Evolutionary conservation across 306 rosid genomes (phyloP), one percentile per base, ranked within the genome.

Genomic region (Sicyos baderoa): DNA sequence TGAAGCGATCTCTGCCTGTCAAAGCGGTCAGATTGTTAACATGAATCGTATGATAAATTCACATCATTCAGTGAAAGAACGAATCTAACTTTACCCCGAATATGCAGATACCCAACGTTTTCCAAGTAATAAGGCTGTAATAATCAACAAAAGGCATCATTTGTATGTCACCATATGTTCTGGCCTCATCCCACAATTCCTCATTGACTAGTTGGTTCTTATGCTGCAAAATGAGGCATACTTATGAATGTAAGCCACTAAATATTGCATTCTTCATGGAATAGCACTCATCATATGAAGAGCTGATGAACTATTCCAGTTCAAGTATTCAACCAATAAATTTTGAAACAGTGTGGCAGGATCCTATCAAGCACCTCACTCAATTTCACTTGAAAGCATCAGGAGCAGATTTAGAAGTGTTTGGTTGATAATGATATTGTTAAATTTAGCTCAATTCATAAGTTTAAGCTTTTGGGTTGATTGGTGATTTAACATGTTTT

Each of bases 111-210:
- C 92, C 99, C 82, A 94, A 79, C 70, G 99, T 82, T 78, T 94
- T 94, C 99, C 99, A 94, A 23, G 97, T 90, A 80, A 94, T 88
- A 70, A 94, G 95, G 77, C 96, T 71, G 80, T 94, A 94, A 81
- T 94, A 94, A 79, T 94, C 99, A 78, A 90, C 95, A 79, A 94
- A 94, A 59, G 99, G 99, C 99, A 94, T 90, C 79, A 94, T 70
- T 75, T 94, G 99, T 78, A 94, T 73, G 83, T 94, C 99, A 55
- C 96, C 84, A 75, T 94, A 94, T 35, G 96, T 94, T 72, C 70
- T 76, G 71, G 99, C 97, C 81, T 94, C 99, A 52, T 81, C 85
- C 99, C 99, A 94, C 53, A 94, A 66, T 83, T 90, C 96, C 83
- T 90, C 96, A 67, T 94, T 94, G 73, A 94, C 99, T 76, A 90